phyloP scores from a whole-genome alignment of 805 yeast genomes.

The Metschnikowia anglica region DNA sequence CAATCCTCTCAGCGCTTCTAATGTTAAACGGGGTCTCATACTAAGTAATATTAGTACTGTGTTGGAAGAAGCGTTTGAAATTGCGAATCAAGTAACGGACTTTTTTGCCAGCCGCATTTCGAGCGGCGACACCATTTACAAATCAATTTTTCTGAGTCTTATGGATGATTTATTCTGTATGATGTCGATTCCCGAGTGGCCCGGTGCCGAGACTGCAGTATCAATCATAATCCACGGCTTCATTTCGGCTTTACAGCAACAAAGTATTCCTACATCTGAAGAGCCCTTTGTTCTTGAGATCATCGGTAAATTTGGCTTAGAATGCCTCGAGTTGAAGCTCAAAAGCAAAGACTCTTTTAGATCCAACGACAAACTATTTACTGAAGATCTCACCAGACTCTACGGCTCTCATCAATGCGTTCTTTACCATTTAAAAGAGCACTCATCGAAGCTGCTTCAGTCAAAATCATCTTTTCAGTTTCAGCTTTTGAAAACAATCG shows the following conservation, averaged over 20 bases:
- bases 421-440: slow-evolving; percentile 6
- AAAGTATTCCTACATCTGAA: slow-evolving; percentile 2
- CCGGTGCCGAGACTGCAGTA: slow-evolving; percentile 46
- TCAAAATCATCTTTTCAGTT: slow-evolving; percentile 3
- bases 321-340: slow-evolving; percentile 5
- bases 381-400: neutral
- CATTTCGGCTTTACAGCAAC: slow-evolving; percentile 1
- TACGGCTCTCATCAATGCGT: neutral
- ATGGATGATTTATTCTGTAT: slow-evolving; percentile 56
- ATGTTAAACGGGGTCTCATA: slow-evolving; percentile 10
- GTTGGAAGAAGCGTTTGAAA: slow-evolving; percentile 3
- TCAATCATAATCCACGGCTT: slow-evolving; percentile 3
- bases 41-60: neutral
- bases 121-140: slow-evolving; percentile 9
- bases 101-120: slow-evolving; percentile 12
- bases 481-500: slow-evolving; percentile 12
- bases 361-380: neutral
- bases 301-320: slow-evolving; percentile 9
- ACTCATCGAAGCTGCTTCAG: neutral
- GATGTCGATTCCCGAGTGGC: slow-evolving; percentile 58
- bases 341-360: neutral
- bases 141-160: slow-evolving; percentile 24
- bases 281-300: slow-evolving; percentile 16
- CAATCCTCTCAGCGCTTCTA: slow-evolving; percentile 8
- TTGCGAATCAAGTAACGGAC: slow-evolving; percentile 8